These are phyloP conservation scores for Fusarium xylarioides DNA, from an alignment of 2,329 filamentous ascomycete species.

Conservation along the genomic window DNA sequence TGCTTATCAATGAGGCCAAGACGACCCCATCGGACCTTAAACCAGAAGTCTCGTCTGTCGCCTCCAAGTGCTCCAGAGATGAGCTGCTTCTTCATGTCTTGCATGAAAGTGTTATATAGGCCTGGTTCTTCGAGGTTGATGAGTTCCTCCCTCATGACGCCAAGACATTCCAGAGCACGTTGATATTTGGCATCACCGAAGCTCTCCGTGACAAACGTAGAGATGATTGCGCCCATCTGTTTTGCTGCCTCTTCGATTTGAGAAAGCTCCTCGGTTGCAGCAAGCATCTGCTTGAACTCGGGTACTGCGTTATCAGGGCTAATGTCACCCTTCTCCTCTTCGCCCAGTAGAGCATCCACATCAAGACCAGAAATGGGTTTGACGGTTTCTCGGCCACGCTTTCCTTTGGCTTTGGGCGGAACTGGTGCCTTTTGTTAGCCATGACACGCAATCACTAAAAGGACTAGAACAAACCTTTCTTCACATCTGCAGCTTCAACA, in stretches of 20 bases:
- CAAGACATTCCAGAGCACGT: slow-evolving; percentile 77
- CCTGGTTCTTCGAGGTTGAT: slow-evolving; percentile 77
- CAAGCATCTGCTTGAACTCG: slow-evolving; percentile 85
- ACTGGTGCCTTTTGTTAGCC: slow-evolving; percentile 58
- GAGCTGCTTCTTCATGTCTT: slow-evolving; percentile 75
- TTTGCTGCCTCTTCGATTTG: slow-evolving; percentile 73
- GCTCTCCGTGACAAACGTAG: slow-evolving; percentile 73
- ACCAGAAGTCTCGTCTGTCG: slow-evolving; percentile 86
- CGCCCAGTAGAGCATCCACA: slow-evolving; percentile 80
- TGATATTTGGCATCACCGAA: slow-evolving; percentile 80
- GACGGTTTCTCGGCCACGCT: slow-evolving; percentile 72
- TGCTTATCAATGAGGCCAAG: slow-evolving; percentile 77
- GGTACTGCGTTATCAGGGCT: slow-evolving; percentile 80
- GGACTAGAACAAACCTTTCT: slow-evolving; percentile 69
- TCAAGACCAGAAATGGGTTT: slow-evolving; percentile 93
- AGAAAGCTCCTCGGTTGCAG: slow-evolving; percentile 65
- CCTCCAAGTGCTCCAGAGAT: slow-evolving; percentile 76
- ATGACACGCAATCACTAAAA: neutral
- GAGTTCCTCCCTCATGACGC: slow-evolving; percentile 81
- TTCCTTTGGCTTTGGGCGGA: slow-evolving; percentile 79
- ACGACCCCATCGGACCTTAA: slow-evolving; percentile 69
- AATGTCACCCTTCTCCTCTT: slow-evolving; percentile 55
- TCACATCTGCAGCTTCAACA: slow-evolving; percentile 77
- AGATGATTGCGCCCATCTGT: slow-evolving; percentile 79
- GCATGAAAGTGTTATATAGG: slow-evolving; percentile 79